Evolutionary conservation across 2,329 filamentous ascomycete species (phyloP).

Genomic region (Arthrobotrys entomopaga): DNA sequence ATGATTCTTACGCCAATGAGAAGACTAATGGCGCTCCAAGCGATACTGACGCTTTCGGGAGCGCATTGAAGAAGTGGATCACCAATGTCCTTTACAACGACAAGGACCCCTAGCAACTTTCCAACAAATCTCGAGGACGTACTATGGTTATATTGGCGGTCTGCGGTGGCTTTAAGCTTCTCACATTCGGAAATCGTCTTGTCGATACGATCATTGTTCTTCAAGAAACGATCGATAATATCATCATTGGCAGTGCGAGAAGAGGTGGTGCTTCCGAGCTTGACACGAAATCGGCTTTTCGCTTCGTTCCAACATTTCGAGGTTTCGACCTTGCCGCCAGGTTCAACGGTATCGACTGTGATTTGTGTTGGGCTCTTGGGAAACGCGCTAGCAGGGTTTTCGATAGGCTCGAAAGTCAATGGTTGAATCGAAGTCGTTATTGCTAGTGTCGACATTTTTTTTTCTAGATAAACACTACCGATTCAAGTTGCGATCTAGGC

Average conservation of each 20-base stretch:
- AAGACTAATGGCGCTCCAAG: slow-evolving; percentile 30
- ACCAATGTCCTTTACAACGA: slow-evolving; percentile 25
- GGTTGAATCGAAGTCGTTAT: neutral
- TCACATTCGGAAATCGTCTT: slow-evolving; percentile 35
- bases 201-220: slow-evolving; percentile 14
- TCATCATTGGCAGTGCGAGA: neutral
- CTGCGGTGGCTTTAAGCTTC: slow-evolving; percentile 15
- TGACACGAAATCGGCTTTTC: slow-evolving; percentile 4
- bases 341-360: neutral
- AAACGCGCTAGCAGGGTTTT: neutral
- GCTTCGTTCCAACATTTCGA: slow-evolving; percentile 13
- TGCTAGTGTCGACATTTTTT: neutral
- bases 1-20: slow-evolving; percentile 27
- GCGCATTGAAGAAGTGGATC: slow-evolving; percentile 36
- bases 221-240: slow-evolving; percentile 7
- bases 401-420: neutral
- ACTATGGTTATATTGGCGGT: slow-evolving; percentile 24
- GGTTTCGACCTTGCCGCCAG: neutral
- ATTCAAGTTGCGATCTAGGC: too few species aligned
- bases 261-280: neutral
- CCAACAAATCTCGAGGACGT: slow-evolving; percentile 15
- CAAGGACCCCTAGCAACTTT: slow-evolving; percentile 16
- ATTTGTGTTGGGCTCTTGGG: slow-evolving; percentile 2
- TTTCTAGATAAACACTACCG: neutral
- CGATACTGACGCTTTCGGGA: slow-evolving; percentile 28